phyloP scores from a whole-genome alignment of 495 filamentous ascomycete genomes.

The Lasiosphaeriaceae sp. region DNA sequence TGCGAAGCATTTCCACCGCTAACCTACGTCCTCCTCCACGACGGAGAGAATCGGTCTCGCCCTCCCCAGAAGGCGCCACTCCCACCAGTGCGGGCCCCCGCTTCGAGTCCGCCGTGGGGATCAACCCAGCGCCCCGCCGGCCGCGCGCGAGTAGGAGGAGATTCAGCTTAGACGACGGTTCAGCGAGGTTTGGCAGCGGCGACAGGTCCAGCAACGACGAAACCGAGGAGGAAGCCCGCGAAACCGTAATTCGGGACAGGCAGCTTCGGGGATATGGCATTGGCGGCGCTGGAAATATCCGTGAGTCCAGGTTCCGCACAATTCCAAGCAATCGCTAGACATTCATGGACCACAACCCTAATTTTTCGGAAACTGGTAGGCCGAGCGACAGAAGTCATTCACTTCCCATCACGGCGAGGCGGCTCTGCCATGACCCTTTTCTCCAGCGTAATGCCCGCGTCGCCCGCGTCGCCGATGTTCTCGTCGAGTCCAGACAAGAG shows the following conservation, averaged over 20 bases:
- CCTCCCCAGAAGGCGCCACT: neutral
- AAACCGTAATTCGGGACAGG: slow-evolving; percentile 23
- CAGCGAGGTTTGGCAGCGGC: slow-evolving; percentile 3
- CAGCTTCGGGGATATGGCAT: slow-evolving; percentile 39
- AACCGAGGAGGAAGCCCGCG: slow-evolving; percentile 19
- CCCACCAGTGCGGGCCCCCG: neutral
- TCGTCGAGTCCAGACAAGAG: slow-evolving; percentile 5
- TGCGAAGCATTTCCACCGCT: slow-evolving; percentile 28
- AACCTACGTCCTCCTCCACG: slow-evolving; percentile 11
- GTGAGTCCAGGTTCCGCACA: slow-evolving; percentile 19
- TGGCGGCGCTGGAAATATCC: slow-evolving; percentile 38
- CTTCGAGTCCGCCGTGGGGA: slow-evolving; percentile 19
- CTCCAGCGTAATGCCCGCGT: slow-evolving; percentile 2
- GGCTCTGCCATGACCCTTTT: slow-evolving; percentile 4
- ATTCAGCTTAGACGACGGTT: slow-evolving; percentile 13
- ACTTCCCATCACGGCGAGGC: slow-evolving; percentile 8
- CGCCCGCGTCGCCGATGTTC: neutral
- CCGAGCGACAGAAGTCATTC: slow-evolving; percentile 19
- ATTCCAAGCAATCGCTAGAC: neutral
- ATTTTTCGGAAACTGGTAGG: slow-evolving; percentile 5
- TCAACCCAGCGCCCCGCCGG: slow-evolving; percentile 1
- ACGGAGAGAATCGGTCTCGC: neutral
- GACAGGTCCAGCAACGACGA: slow-evolving; percentile 5
- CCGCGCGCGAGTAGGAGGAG: slow-evolving; percentile 10
- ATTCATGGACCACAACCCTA: neutral